Base-by-base conservation (phyloP, 306 rosid species). In the Fagus crenata region DNA sequence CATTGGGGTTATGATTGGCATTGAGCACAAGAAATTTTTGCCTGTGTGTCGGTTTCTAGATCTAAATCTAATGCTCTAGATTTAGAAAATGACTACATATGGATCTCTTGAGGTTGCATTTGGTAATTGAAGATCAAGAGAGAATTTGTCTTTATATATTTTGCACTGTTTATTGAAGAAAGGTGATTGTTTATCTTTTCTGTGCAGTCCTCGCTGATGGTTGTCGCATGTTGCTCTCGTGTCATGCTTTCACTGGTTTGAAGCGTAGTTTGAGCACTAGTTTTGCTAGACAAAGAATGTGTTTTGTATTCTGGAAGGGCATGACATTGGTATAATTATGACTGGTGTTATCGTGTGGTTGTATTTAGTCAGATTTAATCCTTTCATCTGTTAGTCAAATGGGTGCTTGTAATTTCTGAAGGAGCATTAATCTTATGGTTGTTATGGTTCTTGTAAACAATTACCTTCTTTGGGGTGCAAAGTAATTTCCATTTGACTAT, bases 151-250 rank as follows among this genome's bases (percentile, higher is more conserved):
- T 37, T 2, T 67, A 70, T 49, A n/a, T 31, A 43, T n/a, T 69
- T 9, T 22, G 35, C 39, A 69, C 8, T 69, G 51, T 4, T 69
- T 18, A 7, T 42, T 55, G 22, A 18, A 35, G 40, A 73, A 13
- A 36, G 28, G 37, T 14, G 39, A 40, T 40, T 1, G 53, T 60
- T 22, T 0, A 7, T 67, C 73, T 32, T 41, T 75, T 17, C 31
- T 69, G 33, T 86, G 89, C 87, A 90, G 95, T 76, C 89, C 95
- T 39, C 85, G 88, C 81, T 88, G 92, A 90, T 79, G 59, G 33
- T 22, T 33, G 4, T 56, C 53, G 54, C 55, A 42, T 31, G 64
- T 39, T 77, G 61, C 67, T 68, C 69, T 58, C 40, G 51, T 39
- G 51, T 74, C 83, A 42, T 56, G n/a, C 33, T 64, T 13, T 60